phyloP scores from a whole-genome alignment of 192 early-diverging fungal species.

The Coemansia reversa region DNA sequence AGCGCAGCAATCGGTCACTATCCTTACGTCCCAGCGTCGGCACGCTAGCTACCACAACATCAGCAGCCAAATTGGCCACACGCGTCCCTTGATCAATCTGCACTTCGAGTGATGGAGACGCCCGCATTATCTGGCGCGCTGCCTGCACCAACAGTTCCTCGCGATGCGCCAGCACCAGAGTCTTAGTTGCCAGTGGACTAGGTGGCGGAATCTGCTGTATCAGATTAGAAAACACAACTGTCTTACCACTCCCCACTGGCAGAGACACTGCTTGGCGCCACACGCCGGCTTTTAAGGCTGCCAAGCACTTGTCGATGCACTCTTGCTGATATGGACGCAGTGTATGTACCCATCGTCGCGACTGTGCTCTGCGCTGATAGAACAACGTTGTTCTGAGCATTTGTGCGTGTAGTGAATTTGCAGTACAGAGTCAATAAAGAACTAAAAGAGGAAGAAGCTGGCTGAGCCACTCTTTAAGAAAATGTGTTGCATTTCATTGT shows the following conservation, averaged over 20 bases:
- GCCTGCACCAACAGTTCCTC: slow-evolving; percentile 88
- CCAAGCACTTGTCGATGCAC: slow-evolving; percentile 73
- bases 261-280: slow-evolving; percentile 77
- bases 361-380: background rate
- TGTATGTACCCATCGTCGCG: slow-evolving; percentile 16
- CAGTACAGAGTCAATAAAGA: no score
- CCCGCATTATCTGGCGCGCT: slow-evolving; percentile 59
- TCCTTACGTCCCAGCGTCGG: slow-evolving; percentile 61
- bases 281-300: slow-evolving; percentile 56
- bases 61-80: slow-evolving; percentile 58
- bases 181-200: slow-evolving; percentile 65
- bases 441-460: no score
- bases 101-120: slow-evolving; percentile 61
- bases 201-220: slow-evolving; percentile 67
- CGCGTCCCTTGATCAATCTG: slow-evolving; percentile 67
- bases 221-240: slow-evolving; percentile 83
- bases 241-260: slow-evolving; percentile 86
- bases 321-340: slow-evolving; percentile 84
- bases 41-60: slow-evolving; percentile 79
- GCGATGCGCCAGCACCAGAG: slow-evolving; percentile 84
- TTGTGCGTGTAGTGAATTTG: no score
- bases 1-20: slow-evolving; percentile 58
- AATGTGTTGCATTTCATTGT: no score
- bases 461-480: no score
- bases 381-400: no score